These are phyloP conservation scores for Hemileia vastatrix DNA, from an alignment of 1,284 basidiomycete species.

Conservation along the genomic window DNA sequence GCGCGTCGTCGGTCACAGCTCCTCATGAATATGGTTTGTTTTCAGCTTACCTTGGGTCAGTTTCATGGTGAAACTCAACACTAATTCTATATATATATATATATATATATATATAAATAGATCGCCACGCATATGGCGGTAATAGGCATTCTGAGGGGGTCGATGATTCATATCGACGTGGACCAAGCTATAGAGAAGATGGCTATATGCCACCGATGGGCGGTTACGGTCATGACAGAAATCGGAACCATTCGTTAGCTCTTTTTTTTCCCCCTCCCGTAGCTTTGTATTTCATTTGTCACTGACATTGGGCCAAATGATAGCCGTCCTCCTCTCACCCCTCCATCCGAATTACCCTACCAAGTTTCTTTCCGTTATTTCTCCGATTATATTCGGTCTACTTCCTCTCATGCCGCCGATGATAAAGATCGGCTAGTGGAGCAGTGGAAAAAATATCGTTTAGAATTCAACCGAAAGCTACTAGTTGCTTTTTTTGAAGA, in stretches of 20 bases:
- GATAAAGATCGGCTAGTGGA: conserved; percentile 30
- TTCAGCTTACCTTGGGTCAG: too few species aligned
- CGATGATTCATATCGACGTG: conserved; percentile 21
- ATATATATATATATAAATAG: too few species aligned
- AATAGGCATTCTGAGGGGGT: too few species aligned
- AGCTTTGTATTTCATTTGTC: too few species aligned
- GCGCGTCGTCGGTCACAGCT: too few species aligned
- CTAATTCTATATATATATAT: too few species aligned
- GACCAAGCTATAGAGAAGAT: neutral
- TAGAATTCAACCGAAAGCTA: conserved; percentile 24
- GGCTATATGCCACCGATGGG: conserved; percentile 3
- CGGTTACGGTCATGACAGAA: neutral
- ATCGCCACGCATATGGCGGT: too few species aligned
- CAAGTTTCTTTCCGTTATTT: conserved; percentile 34
- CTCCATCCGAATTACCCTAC: conserved; percentile 31
- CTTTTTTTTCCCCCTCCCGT: neutral
- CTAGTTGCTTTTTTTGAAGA: conserved; percentile 29
- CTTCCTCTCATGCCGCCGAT: conserved; percentile 25
- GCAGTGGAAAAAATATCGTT: conserved; percentile 34
- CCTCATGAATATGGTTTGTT: too few species aligned
- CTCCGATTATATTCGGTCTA: conserved; percentile 30
- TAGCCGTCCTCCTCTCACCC: conserved; percentile 28
- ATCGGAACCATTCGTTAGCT: conserved; percentile 5
- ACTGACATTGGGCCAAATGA: too few species aligned
- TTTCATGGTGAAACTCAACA: too few species aligned